phyloP scores from a whole-genome alignment of 2,329 filamentous ascomycete genomes.

The Phaeosphaeria sp. region DNA sequence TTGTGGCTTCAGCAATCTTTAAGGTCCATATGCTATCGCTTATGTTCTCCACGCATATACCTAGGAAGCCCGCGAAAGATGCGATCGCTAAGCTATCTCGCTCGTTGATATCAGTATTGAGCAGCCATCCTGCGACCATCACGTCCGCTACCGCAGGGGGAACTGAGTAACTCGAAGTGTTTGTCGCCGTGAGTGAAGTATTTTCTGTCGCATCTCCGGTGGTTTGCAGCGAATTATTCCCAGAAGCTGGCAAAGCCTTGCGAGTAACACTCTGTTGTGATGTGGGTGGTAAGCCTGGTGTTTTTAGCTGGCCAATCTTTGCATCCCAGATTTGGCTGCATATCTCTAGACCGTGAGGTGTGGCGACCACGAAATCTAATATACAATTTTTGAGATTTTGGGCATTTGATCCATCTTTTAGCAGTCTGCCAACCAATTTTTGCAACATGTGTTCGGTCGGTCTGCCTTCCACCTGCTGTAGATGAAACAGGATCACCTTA shows the following conservation, averaged over 20 bases:
- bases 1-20: constrained; percentile 22
- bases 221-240: too few species aligned
- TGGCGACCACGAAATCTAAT: constrained; percentile 12
- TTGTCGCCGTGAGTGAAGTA: not conserved
- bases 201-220: not conserved
- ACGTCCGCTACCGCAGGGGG: constrained; percentile 30
- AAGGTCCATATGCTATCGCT: constrained; percentile 11
- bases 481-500: constrained; percentile 19
- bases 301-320: constrained; percentile 17
- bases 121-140: constrained; percentile 32
- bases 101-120: constrained; percentile 16
- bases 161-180: constrained; percentile 5
- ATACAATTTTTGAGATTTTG: constrained; percentile 22
- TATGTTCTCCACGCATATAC: constrained; percentile 14
- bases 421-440: constrained; percentile 17
- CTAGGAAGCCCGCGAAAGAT: constrained; percentile 26
- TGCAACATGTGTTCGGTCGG: constrained; percentile 30
- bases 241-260: not conserved
- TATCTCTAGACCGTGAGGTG: constrained; percentile 18
- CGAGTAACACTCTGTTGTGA: not conserved
- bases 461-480: constrained; percentile 15
- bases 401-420: constrained; percentile 10
- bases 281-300: constrained; percentile 14
- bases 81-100: constrained; percentile 22
- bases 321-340: constrained; percentile 34